Evolutionary conservation across 2,329 filamentous ascomycete genomes (phyloP).

Genomic region (Penicillium sp.): DNA sequence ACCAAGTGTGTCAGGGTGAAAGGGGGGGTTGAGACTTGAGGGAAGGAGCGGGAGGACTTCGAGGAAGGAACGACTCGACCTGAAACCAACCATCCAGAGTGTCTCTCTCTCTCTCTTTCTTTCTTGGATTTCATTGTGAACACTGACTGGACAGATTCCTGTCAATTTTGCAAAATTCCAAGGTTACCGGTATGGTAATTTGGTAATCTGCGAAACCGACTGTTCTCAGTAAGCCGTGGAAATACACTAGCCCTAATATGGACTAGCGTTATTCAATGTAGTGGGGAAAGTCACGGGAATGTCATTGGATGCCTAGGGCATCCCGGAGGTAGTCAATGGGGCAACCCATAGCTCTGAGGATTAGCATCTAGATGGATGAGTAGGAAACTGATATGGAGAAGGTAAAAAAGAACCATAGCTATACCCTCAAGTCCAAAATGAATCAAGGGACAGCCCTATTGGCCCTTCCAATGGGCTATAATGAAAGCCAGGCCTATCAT

Average conservation of each 20-base stretch:
- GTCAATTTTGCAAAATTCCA: not conserved
- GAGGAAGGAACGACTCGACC: constrained; percentile 8
- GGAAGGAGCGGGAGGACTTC: not conserved
- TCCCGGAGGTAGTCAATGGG: not conserved
- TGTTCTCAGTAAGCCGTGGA: constrained; percentile 3
- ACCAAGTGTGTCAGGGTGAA: constrained; percentile 15
- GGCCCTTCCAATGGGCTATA: not conserved
- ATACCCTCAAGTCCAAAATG: not conserved
- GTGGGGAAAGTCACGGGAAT: constrained; percentile 10
- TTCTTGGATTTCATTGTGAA: not conserved
- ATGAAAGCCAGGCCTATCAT: not conserved
- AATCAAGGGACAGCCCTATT: not conserved
- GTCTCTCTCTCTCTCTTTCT: not conserved
- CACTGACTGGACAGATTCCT: not conserved
- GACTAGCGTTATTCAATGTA: not conserved
- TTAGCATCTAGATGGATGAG: constrained; percentile 12
- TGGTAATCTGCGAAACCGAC: constrained; percentile 6
- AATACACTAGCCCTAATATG: not conserved
- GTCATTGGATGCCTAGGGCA: constrained; percentile 6
- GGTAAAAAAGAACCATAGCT: not conserved
- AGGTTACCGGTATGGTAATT: constrained; percentile 7
- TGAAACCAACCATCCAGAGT: constrained; percentile 6
- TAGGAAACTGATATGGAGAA: not conserved
- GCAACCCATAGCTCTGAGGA: not conserved
- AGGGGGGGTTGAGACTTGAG: constrained; percentile 8